Evolutionary conservation across 352 stramenopile species (phyloP).

Genomic region (Pythium diclinum): DNA sequence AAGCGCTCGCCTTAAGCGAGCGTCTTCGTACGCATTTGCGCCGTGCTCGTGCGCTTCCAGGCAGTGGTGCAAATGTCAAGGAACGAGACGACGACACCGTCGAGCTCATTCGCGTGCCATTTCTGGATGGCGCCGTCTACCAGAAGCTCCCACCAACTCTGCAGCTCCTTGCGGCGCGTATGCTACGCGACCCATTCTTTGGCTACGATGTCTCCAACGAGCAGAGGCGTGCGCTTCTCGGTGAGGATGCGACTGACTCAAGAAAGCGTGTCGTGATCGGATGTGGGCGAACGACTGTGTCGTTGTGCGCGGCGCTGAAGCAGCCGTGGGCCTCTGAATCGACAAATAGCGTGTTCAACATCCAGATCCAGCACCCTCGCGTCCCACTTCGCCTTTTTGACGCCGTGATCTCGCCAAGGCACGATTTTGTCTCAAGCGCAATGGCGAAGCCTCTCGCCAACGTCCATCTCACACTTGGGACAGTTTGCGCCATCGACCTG

Average conservation of each 20-base stretch:
- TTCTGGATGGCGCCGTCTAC: constrained; percentile 24
- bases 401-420: constrained; percentile 53
- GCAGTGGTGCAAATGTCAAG: neutral
- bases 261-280: constrained; percentile 52
- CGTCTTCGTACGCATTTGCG: constrained; percentile 28
- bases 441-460: constrained; percentile 19
- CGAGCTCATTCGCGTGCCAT: constrained; percentile 36
- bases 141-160: constrained; percentile 38
- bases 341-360: constrained; percentile 40
- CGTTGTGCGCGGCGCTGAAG: constrained; percentile 58
- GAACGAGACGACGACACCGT: constrained; percentile 3
- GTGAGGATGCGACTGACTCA: constrained; percentile 2
- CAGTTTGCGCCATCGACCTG: constrained; percentile 32
- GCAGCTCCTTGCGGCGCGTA: constrained; percentile 37
- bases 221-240: constrained; percentile 8
- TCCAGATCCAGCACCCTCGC: constrained; percentile 78
- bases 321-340: constrained; percentile 14
- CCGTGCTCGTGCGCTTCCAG: constrained; percentile 8
- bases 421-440: constrained; percentile 38
- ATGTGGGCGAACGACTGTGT: constrained; percentile 61
- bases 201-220: constrained; percentile 32
- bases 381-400: constrained; percentile 53
- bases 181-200: constrained; percentile 43
- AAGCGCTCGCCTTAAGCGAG: constrained; percentile 52
- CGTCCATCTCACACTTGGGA: constrained; percentile 51